phyloP scores from a whole-genome alignment of 257 asterid species.

The Pogostemon cablin region DNA sequence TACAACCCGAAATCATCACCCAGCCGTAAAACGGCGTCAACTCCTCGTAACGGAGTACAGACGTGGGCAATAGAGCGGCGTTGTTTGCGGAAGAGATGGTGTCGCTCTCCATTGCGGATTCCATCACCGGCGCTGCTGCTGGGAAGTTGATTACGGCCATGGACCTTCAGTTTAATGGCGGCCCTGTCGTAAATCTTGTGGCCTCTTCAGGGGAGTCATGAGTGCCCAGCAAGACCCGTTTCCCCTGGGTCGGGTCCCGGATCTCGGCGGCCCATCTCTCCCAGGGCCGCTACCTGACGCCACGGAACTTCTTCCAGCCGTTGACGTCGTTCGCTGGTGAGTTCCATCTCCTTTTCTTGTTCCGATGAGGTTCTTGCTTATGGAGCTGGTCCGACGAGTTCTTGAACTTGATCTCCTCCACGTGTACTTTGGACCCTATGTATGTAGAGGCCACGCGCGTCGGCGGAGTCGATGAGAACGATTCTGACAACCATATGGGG shows the following conservation, averaged over 20 bases:
- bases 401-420: conserved; percentile 57
- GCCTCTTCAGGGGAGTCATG: conserved; percentile 87
- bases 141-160: conserved; percentile 73
- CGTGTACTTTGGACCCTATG: conserved; percentile 58
- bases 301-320: conserved; percentile 58
- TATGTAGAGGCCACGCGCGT: not conserved
- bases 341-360: conserved; percentile 28
- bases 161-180: conserved; percentile 60
- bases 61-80: conserved; percentile 52
- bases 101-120: conserved; percentile 37
- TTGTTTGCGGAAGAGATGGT: conserved; percentile 35
- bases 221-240: conserved; percentile 88
- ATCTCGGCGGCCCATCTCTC: conserved; percentile 95
- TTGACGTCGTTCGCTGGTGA: conserved; percentile 36
- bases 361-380: not conserved
- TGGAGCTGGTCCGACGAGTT: conserved; percentile 6
- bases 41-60: conserved; percentile 50
- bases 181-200: conserved; percentile 76
- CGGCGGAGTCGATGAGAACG: conserved; percentile 54
- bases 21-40: conserved; percentile 32
- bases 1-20: conserved; percentile 39
- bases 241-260: conserved; percentile 67
- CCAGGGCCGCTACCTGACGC: conserved; percentile 89
- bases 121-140: conserved; percentile 25
- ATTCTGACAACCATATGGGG: conserved; percentile 48